Conservation (phyloP, 805 yeast genomes). For the Wickerhamomyces ciferrii region DNA sequence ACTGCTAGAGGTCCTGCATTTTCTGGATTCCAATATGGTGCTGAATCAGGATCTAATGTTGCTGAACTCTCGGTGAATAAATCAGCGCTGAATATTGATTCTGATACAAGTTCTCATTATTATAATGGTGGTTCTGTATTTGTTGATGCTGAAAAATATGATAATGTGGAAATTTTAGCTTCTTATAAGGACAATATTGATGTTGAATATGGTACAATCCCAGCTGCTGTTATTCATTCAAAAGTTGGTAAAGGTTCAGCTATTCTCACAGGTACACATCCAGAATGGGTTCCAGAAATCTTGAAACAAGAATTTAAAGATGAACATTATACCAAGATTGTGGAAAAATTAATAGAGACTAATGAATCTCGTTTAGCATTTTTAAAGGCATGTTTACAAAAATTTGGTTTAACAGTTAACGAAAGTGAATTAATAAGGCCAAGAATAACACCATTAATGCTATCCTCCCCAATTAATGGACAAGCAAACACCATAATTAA, state of each 20-base stretch:
- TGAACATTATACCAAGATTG: conserved; percentile 27
- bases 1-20: conserved; percentile 75
- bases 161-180: conserved; percentile 70
- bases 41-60: conserved; percentile 72
- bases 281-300: conserved; percentile 70
- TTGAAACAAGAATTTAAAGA: conserved; percentile 28
- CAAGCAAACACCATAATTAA: conserved; percentile 28
- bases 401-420: conserved; percentile 68
- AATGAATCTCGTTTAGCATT: conserved; percentile 51
- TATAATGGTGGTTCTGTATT: conserved; percentile 91
- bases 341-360: conserved; percentile 33
- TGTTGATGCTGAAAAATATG: conserved; percentile 60
- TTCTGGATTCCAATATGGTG: conserved; percentile 73
- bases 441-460: conserved; percentile 57
- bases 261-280: conserved; percentile 80
- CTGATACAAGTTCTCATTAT: conserved; percentile 34
- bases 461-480: conserved; percentile 37
- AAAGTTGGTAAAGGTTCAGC: conserved; percentile 72
- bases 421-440: conserved; percentile 48
- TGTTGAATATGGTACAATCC: conserved; percentile 32
- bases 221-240: conserved; percentile 72
- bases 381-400: conserved; percentile 47
- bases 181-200: conserved; percentile 52
- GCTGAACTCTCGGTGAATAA: conserved; percentile 38
- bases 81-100: conserved; percentile 23